These are phyloP conservation scores for Sarocladium brachiariae DNA, from an alignment of 2,329 filamentous ascomycete genomes.

Conservation along the genomic window DNA sequence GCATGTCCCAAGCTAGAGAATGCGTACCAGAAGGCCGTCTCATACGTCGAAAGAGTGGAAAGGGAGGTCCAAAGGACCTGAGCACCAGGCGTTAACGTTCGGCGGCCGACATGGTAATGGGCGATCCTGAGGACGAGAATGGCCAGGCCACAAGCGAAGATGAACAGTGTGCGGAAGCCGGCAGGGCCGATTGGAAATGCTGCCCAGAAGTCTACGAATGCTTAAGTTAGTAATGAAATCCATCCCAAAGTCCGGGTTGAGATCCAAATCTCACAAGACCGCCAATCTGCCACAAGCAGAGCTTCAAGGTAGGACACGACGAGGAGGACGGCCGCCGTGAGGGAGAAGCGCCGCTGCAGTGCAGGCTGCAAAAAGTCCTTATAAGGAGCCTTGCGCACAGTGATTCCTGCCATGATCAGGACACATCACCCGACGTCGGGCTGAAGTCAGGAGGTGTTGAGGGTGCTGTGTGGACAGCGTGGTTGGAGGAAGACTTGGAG, in stretches of 20 bases:
- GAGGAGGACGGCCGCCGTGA: conserved; percentile 64
- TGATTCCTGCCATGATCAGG: conserved; percentile 44
- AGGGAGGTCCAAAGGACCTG: conserved; percentile 55
- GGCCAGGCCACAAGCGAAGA: conserved; percentile 69
- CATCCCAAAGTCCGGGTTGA: not conserved
- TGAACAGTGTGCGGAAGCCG: conserved; percentile 65
- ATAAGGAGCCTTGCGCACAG: conserved; percentile 58
- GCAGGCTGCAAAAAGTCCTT: conserved; percentile 87
- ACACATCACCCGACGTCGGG: conserved; percentile 32
- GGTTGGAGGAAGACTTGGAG: not conserved
- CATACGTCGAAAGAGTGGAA: conserved; percentile 52
- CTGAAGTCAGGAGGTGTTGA: not conserved
- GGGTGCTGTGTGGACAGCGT: not conserved
- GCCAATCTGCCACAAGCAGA: conserved; percentile 61
- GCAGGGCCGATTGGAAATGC: conserved; percentile 77
- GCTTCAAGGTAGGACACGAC: conserved; percentile 67
- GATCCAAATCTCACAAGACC: conserved; percentile 50
- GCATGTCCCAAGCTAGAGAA: conserved; percentile 74
- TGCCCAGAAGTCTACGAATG: conserved; percentile 63
- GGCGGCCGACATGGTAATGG: conserved; percentile 67
- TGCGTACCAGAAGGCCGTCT: conserved; percentile 69
- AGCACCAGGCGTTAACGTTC: conserved; percentile 63
- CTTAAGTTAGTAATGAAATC: conserved; percentile 5
- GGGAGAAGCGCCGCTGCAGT: conserved; percentile 78
- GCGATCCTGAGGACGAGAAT: conserved; percentile 82